phyloP scores from a whole-genome alignment of 106 monocot genomes.

The Agapanthus africanus region DNA sequence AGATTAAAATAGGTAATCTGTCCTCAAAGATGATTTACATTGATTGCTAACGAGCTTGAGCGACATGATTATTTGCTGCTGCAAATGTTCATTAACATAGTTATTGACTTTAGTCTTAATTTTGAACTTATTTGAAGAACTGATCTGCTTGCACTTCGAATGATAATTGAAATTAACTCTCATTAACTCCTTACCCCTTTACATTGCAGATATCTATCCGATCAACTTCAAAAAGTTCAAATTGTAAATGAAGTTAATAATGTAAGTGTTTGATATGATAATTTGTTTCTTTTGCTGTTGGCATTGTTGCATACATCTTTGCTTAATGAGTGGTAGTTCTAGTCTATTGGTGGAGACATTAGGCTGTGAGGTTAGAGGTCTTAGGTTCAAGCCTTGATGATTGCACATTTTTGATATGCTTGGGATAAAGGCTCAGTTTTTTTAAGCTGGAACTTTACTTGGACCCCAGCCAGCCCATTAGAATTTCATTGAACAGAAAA shows the following conservation, averaged over 20 bases:
- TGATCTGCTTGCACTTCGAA: neutral
- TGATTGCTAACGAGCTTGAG: neutral
- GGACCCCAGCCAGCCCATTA: too few relatives aligned
- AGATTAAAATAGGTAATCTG: neutral
- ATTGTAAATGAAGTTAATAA: slow-evolving; percentile 79
- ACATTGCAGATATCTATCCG: slow-evolving; percentile 70
- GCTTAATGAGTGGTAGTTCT: too few relatives aligned
- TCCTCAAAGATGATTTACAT: neutral
- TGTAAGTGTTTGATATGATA: slow-evolving; percentile 31
- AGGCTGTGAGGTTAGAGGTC: too few relatives aligned
- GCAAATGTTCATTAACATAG: too few relatives aligned
- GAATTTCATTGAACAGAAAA: too few relatives aligned
- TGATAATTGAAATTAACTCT: neutral
- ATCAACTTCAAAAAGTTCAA: slow-evolving; percentile 86
- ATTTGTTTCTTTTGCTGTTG: slow-evolving; percentile 6
- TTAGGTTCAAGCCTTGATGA: too few relatives aligned
- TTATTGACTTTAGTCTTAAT: neutral
- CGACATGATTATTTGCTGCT: too few relatives aligned
- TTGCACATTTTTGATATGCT: too few relatives aligned
- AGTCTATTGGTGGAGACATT: too few relatives aligned
- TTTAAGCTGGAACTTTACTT: too few relatives aligned
- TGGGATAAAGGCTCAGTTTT: too few relatives aligned
- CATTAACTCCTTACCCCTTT: neutral
- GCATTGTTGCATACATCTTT: neutral
- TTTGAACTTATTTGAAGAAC: neutral